Conservation (phyloP, 345 rosid genomes). For the Boechera retrofracta region DNA sequence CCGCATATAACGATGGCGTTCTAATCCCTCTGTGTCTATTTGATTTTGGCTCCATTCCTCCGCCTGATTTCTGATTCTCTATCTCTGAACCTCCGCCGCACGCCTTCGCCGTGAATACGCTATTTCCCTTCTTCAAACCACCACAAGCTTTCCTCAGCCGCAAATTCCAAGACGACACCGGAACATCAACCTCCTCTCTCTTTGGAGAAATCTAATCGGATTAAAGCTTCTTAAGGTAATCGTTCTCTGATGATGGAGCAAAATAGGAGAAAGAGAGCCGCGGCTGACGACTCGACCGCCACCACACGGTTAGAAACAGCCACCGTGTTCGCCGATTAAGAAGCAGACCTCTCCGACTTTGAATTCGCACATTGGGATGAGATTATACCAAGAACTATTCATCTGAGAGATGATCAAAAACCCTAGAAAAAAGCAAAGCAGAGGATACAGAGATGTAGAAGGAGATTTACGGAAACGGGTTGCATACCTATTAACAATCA, state of each 20-base stretch:
- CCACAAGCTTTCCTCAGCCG: slow-evolving; percentile 61
- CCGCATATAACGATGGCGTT: too few species aligned
- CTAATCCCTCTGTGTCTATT: slow-evolving; percentile 60
- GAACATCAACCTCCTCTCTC: slow-evolving; percentile 34
- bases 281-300: slow-evolving; percentile 67
- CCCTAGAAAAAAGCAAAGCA: slow-evolving; percentile 27
- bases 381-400: not conserved
- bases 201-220: slow-evolving; percentile 31
- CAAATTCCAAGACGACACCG: slow-evolving; percentile 66
- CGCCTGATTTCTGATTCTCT: slow-evolving; percentile 44
- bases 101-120: slow-evolving; percentile 16
- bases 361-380: slow-evolving; percentile 55
- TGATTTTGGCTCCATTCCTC: slow-evolving; percentile 59
- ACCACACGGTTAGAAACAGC: slow-evolving; percentile 39
- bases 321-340: slow-evolving; percentile 42
- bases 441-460: not conserved
- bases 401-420: slow-evolving; percentile 36
- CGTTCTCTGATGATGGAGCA: slow-evolving; percentile 51
- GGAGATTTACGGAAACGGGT: slow-evolving; percentile 51
- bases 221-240: slow-evolving; percentile 27
- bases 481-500: too few species aligned
- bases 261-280: slow-evolving; percentile 50
- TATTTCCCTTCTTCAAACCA: slow-evolving; percentile 35
- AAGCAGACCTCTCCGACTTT: slow-evolving; percentile 40
- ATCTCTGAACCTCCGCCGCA: slow-evolving; percentile 34